These are phyloP conservation scores for Podila minutissima DNA, from an alignment of 192 early-diverging fungal genomes.

Conservation along the genomic window DNA sequence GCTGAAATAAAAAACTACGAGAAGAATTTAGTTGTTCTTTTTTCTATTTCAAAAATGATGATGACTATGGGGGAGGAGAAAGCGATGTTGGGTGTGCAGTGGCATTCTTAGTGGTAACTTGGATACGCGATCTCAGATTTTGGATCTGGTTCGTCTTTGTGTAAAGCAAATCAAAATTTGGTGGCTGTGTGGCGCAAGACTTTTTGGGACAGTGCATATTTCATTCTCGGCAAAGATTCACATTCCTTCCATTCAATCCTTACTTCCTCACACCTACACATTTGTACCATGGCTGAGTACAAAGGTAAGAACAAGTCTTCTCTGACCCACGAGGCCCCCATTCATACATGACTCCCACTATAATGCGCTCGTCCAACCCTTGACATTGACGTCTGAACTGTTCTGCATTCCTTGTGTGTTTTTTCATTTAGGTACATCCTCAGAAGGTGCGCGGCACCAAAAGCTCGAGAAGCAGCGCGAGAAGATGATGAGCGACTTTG, in stretches of 20 bases:
- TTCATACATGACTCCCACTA: neutral
- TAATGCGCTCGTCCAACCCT: neutral
- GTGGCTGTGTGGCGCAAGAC: too few species aligned
- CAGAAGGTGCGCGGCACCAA: slow-evolving; percentile 67
- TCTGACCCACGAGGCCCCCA: neutral
- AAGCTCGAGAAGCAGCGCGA: slow-evolving; percentile 77
- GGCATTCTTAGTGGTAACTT: too few species aligned
- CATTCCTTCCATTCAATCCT: too few species aligned
- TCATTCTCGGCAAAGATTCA: too few species aligned
- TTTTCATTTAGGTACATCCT: slow-evolving; percentile 23
- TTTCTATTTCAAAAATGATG: neutral
- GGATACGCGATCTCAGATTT: too few species aligned
- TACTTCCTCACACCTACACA: neutral
- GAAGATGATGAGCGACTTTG: slow-evolving; percentile 74
- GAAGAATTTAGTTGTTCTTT: too few species aligned
- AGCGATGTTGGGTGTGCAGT: too few species aligned
- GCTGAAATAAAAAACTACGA: too few species aligned
- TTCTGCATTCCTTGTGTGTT: neutral
- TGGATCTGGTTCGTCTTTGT: too few species aligned
- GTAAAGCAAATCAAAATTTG: too few species aligned
- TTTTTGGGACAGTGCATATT: too few species aligned
- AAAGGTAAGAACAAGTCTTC: slow-evolving; percentile 31
- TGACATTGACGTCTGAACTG: neutral
- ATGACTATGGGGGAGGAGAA: too few species aligned
- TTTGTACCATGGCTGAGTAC: slow-evolving; percentile 50